These are phyloP conservation scores for Penicillium desertorum DNA, from an alignment of 495 filamentous ascomycete genomes.

Conservation along the genomic window DNA sequence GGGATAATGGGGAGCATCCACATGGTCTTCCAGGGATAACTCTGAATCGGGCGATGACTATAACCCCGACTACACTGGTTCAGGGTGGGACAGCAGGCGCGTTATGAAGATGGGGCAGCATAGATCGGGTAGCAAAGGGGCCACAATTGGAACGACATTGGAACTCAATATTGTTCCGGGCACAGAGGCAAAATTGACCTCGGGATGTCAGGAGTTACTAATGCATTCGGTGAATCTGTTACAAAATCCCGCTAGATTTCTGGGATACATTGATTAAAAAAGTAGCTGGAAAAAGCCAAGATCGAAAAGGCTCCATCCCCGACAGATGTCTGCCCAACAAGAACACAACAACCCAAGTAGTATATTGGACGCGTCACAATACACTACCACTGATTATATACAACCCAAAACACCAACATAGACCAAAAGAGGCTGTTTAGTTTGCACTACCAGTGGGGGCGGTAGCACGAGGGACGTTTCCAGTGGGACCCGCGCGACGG, in stretches of 20 bases:
- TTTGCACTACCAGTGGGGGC: conserved; percentile 29
- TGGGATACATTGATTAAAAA: conserved; percentile 10
- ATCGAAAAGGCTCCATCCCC: conserved; percentile 2
- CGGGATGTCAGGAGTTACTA: neutral
- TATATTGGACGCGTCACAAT: conserved; percentile 18
- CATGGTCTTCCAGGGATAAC: neutral
- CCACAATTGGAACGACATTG: too few species aligned
- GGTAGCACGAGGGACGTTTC: conserved; percentile 27
- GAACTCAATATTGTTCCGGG: too few species aligned
- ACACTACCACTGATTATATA: conserved; percentile 25
- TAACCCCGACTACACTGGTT: neutral
- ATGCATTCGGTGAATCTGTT: neutral
- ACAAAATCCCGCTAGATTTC: neutral
- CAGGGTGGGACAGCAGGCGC: too few species aligned
- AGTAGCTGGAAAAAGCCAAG: conserved; percentile 8
- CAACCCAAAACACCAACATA: conserved; percentile 19
- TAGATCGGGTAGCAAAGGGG: neutral
- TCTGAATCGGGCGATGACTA: neutral
- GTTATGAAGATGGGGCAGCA: neutral
- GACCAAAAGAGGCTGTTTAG: conserved; percentile 18
- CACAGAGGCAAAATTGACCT: neutral
- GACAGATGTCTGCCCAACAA: conserved; percentile 4
- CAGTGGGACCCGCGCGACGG: conserved; percentile 41
- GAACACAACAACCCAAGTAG: conserved; percentile 19
- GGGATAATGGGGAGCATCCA: neutral